Base-by-base conservation (phyloP, 73 alveolate species). In the Stentor coeruleus region DNA sequence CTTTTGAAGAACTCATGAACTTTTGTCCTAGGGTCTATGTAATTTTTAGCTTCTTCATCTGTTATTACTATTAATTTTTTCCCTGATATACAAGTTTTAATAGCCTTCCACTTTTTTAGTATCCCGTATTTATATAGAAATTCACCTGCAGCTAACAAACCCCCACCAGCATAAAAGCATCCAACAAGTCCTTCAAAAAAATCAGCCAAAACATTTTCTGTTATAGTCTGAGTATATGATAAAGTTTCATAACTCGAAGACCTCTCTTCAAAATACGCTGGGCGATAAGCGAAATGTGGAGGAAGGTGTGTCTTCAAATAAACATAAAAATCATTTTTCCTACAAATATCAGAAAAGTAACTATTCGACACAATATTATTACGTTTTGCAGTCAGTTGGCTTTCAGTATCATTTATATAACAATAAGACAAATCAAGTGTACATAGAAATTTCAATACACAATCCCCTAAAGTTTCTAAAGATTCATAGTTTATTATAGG, bases 151-250 rank as follows among this genome's bases (percentile, higher is more conserved):
- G n/a, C 33, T 66, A 26, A 26, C 36, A 66, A 28, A 31, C 39
- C 39, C 33, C 33, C 79, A 28, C 79, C 79, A 20, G 33, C 33
- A 2, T 20, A 66, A 66, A 66, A 20, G 2, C 40, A 20, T 20
- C 79, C 79, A 66, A 66, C 33, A 1, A 2, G 0, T 33, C 49
- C n/a, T 66, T 66, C 79, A 20, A 66, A 20, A 26, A 66, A 20
- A 31, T 66, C 79, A 66, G 79, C 79, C 0, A 66, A 31, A 26
- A 20, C 40, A 20, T 40, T 31, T 28, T 66, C 79, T 26, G 79
- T 20, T 14, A 66, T 33, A 28, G 26, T 0, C 37, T 66, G 79
- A 0, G 14, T 26, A 31, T 28, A 37, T 26, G n/a, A 26, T 1
- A 20, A 20, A 20, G 73, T 57, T 57, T 57, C 73, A 31, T 26